Base-by-base conservation (phyloP, 352 stramenopile genomes). In the Plasmopara halstedii region DNA sequence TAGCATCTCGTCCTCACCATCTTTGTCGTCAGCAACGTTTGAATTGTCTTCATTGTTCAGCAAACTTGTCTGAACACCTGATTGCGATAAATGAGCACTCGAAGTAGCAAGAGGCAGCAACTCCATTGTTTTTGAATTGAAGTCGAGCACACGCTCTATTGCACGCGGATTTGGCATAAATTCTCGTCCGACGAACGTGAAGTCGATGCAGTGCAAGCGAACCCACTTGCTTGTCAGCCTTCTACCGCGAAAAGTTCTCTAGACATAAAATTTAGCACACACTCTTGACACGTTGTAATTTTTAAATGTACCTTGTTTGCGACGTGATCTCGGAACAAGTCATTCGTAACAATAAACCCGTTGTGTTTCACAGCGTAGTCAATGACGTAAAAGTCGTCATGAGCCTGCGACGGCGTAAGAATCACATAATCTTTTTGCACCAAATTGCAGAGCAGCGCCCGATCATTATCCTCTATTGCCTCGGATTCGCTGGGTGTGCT, bases 331-430 rank as follows among this genome's bases (percentile, higher is more conserved):
- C 86, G 77, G 49, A 94, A 96, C 73, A 95, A 88, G 60, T 96
- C 86, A 64, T 95, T 96, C 2, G 79, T 95, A 39, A 96, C 83
- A 39, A 96, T 81, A 46, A 91, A 90, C 15, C 83, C 83, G 49
- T 86, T 53, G 62, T 95, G 68, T 46, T 87, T 88, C 56, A 87
- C 76, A 3, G 84, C 82, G 51, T 96, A 96, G 55, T 90, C 81
- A 55, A 96, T 95, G 44, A 93, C 85, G 50, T 95, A 96, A 27
- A 76, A 94, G 56, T 96, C 86, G 39, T 96, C 86, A 50, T 96
- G 77, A 7, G 77, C 75, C 60, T 88, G 81, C 7, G 81, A 85
- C 23, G 78, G 81, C n/a, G 78, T 90, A 27, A 89, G 68, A 23
- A 85, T 72, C 19, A 89, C 74, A 23, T 67, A 53, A 42, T 86